These are phyloP conservation scores for Suillus placidus DNA, from an alignment of 768 basidiomycete genomes.

Conservation along the genomic window DNA sequence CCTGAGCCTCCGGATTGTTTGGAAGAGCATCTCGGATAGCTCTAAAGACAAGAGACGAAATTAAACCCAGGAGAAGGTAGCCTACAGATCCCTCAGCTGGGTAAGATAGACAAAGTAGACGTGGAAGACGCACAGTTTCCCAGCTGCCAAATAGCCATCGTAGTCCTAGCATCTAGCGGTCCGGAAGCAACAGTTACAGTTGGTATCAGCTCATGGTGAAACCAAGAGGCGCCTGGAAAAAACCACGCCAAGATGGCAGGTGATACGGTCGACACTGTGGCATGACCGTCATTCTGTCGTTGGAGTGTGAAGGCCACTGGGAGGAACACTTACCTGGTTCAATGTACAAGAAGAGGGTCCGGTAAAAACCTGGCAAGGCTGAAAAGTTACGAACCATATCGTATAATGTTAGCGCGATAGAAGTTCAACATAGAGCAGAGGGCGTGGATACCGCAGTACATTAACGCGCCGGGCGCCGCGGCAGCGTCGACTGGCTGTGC, in stretches of 20 bases:
- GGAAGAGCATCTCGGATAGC: conserved; percentile 63
- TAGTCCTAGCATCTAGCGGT: conserved; percentile 50
- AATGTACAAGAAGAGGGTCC: conserved; percentile 61
- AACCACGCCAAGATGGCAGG: conserved; percentile 56
- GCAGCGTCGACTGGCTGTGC: neutral
- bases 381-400: conserved; percentile 42
- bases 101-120: neutral
- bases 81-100: conserved; percentile 37
- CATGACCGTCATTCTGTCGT: conserved; percentile 25
- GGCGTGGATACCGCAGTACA: neutral
- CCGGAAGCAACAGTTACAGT: conserved; percentile 30
- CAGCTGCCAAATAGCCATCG: conserved; percentile 69
- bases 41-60: conserved; percentile 69
- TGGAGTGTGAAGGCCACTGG: neutral
- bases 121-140: conserved; percentile 55
- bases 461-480: neutral
- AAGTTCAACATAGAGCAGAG: neutral
- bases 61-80: conserved; percentile 63
- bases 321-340: conserved; percentile 54
- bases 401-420: too few species aligned
- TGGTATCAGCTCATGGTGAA: conserved; percentile 67
- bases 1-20: conserved; percentile 60
- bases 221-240: conserved; percentile 66
- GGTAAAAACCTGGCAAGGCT: conserved; percentile 66
- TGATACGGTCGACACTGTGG: conserved; percentile 50